A percentile compares a stretch with the other conserved stretches of the same genome.
phyloP scores from a whole-genome alignment of 2,329 filamentous ascomycete species.

The Botrytis elliptica region DNA sequence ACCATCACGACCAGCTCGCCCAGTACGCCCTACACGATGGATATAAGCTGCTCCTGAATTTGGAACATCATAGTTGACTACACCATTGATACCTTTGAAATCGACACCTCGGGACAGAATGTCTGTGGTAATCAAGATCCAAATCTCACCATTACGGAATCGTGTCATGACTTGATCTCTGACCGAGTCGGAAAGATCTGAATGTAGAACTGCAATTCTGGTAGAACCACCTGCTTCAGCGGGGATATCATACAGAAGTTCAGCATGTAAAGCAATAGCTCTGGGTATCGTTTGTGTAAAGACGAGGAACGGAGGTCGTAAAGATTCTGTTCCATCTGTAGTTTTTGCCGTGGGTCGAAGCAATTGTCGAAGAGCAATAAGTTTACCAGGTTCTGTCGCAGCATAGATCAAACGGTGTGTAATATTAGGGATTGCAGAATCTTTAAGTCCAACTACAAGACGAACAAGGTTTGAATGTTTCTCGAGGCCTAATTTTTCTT shows the following conservation, averaged over 20 bases:
- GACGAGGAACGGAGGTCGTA: constrained; percentile 87
- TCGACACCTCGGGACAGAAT: constrained; percentile 89
- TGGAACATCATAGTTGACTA: constrained; percentile 97
- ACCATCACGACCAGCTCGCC: constrained; percentile 80
- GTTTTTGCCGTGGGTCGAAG: constrained; percentile 69
- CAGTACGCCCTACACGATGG: constrained; percentile 88
- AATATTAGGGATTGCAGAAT: constrained; percentile 91
- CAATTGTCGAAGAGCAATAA: constrained; percentile 85
- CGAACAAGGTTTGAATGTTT: constrained; percentile 62
- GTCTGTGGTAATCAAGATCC: constrained; percentile 95
- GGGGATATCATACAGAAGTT: constrained; percentile 93
- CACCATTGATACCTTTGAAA: constrained; percentile 91
- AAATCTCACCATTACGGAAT: constrained; percentile 89
- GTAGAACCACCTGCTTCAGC: constrained; percentile 79
- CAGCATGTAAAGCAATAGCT: constrained; percentile 81
- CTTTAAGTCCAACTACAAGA: constrained; percentile 92
- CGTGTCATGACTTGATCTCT: constrained; percentile 81
- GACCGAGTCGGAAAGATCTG: constrained; percentile 72
- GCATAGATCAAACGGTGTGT: constrained; percentile 86
- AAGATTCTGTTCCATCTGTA: constrained; percentile 44
- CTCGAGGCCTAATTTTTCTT: constrained; percentile 41
- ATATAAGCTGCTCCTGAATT: constrained; percentile 88
- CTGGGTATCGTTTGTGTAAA: constrained; percentile 96
- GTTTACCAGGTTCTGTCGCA: constrained; percentile 88
- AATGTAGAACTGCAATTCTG: constrained; percentile 87